Evolutionary conservation across 495 filamentous ascomycete genomes (phyloP), one percentile per base, ranked within the genome.

Genomic region (Articulospora tetracladia): DNA sequence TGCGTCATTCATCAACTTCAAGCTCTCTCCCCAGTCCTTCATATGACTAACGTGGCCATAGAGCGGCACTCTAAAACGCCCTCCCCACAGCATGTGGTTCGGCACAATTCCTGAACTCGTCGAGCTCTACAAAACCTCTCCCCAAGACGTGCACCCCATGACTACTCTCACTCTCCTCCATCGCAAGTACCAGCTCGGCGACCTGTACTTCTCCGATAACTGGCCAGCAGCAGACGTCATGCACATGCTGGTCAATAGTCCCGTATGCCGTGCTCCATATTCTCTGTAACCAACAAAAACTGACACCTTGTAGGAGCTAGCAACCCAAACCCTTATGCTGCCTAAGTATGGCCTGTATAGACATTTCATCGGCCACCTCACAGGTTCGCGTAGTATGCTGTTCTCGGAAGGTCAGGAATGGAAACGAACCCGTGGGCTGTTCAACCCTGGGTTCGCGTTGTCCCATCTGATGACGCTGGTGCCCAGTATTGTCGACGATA

Each of bases 371-470:
- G 23, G n/a, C 1, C 61, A 53, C 20, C n/a, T 64, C 19, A 19
- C 24, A 1, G 61, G 61, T 7, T 17, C 11, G 6, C 58, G 19
- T 3, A 55, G 57, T 26, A 60, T 64, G 36, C 11, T 64, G 8
- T 15, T 20, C 11, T 22, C 26, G 1, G 57, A 59, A 25, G 73
- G 72, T 11, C 61, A 58, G 17, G 62, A 73, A 51, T 78, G 76
- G 76, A 75, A 68, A 63, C 52, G 49, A 1, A 59, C 70, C n/a
- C 73, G 74, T 46, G 68, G 72, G 39, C 55, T 69, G 1, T 77
- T 77, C 57, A 70, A 73, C 19, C 70, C 74, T 0, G 76, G 74
- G 24, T 77, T 78, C 46, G 66, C 70, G 4, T 69, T 66, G 11
- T 62, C 58, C 28, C 72, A 78, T 30, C 69, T 78, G 1, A 64